Evolutionary conservation across 805 yeast genomes (phyloP), one percentile per base, ranked within the genome.

Genomic region (Kodamaea kaohsiungensis): DNA sequence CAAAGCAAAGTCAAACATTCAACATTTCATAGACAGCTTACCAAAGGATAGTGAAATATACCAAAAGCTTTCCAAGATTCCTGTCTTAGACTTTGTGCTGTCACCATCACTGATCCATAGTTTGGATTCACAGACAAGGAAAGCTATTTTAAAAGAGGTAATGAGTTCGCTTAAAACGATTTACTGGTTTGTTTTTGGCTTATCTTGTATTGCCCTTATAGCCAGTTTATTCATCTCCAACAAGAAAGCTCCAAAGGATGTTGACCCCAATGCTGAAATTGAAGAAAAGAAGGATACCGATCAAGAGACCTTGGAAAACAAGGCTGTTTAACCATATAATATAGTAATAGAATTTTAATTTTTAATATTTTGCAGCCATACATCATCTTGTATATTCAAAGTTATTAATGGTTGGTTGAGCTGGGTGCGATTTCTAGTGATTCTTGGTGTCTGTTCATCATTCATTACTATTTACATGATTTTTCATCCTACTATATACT

Each of bases 1-100:
- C 13, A 7, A 22, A 6, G 99, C 98, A 78, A 92, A 91, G 79
- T 91, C 90, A 78, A 91, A 90, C 70, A 87, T 90, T 58, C 97
- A 91, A 69, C 83, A 86, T 58, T 71, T 68, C 2, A 15, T 71
- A 1, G 38, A 7, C 4, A 43, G n/a, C 2, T 43, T 66, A 27
- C 49, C 57, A 8, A 7, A 16, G 1, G 48, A 46, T 8, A 59
- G 61, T 1, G 56, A 55, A 35, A 53, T 39, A 2, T 62, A 61
- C 45, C 47, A 54, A 22, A 35, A 43, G 7, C 53, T 69, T 18
- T 51, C 52, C 22, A 43, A 51, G 22, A 35, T 54, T 13, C 57
- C 65, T 5, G 52, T 61, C 2, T 52, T 45, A 13, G 46, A 53
- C 7, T 54, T 68, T 17, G 57, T 66, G 18, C 58, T 64, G 25